These are phyloP conservation scores for Pseudomassariella vexata DNA, from an alignment of 2,329 filamentous ascomycete genomes.

Conservation along the genomic window DNA sequence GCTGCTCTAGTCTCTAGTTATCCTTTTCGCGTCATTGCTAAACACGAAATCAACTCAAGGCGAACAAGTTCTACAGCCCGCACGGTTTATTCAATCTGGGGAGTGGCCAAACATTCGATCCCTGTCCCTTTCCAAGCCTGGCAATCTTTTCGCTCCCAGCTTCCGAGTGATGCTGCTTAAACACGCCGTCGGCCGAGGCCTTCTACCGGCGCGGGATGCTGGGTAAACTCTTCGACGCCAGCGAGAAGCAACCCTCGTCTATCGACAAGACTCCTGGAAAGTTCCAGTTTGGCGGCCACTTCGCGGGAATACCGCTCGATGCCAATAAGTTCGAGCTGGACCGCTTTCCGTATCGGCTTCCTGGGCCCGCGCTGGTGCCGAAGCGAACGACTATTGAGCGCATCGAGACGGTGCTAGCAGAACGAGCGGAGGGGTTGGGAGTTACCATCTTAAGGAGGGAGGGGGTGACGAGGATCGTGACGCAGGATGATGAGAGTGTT, in stretches of 20 bases:
- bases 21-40: too few relatives aligned
- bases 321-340: conserved; percentile 19
- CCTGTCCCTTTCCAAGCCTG: too few relatives aligned
- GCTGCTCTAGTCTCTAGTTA: too few relatives aligned
- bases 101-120: too few relatives aligned
- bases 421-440: conserved; percentile 20
- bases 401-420: conserved; percentile 14
- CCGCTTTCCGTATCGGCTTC: conserved; percentile 24
- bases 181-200: conserved; percentile 26
- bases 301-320: conserved; percentile 24
- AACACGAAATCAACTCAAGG: too few relatives aligned
- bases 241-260: conserved; percentile 2
- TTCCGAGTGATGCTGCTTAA: too few relatives aligned
- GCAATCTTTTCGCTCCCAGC: too few relatives aligned
- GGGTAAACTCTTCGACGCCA: conserved; percentile 16
- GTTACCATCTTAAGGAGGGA: conserved; percentile 20
- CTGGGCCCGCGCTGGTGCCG: conserved; percentile 19
- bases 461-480: conserved; percentile 13
- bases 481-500: conserved; percentile 15
- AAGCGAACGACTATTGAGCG: conserved; percentile 14
- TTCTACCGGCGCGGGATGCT: conserved; percentile 32
- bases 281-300: conserved; percentile 26
- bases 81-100: too few relatives aligned
- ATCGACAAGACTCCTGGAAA: conserved; percentile 12
- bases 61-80: too few relatives aligned